Percentiles rank a stretch among this genome's conserved stretches.
These are phyloP conservation scores for Coemansia sp. DNA, from an alignment of 192 early-diverging fungal species.

Conservation along the genomic window DNA sequence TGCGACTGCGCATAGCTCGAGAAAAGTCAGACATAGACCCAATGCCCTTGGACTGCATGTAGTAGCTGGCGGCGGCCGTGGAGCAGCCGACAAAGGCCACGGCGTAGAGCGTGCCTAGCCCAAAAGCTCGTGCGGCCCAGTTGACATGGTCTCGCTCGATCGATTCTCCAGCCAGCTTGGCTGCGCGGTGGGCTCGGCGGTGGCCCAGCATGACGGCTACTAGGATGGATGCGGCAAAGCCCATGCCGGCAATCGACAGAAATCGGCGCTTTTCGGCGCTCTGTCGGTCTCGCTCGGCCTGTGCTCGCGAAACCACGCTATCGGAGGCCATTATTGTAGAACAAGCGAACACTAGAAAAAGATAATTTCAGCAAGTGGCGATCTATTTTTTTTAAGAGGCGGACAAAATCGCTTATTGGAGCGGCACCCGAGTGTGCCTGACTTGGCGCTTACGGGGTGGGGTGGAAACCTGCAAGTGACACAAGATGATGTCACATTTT, in stretches of 20 bases:
- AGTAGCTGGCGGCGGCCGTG: conserved; percentile 23
- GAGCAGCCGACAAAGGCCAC: conserved; percentile 28
- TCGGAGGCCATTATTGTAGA: not conserved
- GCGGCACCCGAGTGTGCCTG: not conserved
- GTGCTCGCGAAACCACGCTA: conserved; percentile 4
- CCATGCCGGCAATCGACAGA: conserved; percentile 25
- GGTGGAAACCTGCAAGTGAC: not conserved
- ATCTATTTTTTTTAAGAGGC: not conserved
- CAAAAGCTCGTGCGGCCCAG: conserved; percentile 38
- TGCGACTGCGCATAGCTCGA: conserved; percentile 12
- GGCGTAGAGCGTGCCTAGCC: conserved; percentile 44
- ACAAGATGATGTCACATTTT: conserved; percentile 4
- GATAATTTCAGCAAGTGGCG: not conserved
- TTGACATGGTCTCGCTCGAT: conserved; percentile 22
- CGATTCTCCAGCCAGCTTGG: conserved; percentile 13
- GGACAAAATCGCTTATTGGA: not conserved
- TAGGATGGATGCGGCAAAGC: conserved; percentile 26
- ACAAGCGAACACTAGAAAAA: not conserved
- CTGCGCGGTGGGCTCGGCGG: conserved; percentile 31
- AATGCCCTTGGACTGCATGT: conserved; percentile 29
- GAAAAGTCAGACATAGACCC: conserved; percentile 14
- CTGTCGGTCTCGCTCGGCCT: conserved; percentile 37
- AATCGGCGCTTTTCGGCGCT: conserved; percentile 28
- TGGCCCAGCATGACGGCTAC: conserved; percentile 37
- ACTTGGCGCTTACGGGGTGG: not conserved